A percentile compares a stretch with the other conserved stretches of the same genome.
phyloP scores from a whole-genome alignment of 2,329 filamentous ascomycete genomes.

The Pseudonectria buxi region DNA sequence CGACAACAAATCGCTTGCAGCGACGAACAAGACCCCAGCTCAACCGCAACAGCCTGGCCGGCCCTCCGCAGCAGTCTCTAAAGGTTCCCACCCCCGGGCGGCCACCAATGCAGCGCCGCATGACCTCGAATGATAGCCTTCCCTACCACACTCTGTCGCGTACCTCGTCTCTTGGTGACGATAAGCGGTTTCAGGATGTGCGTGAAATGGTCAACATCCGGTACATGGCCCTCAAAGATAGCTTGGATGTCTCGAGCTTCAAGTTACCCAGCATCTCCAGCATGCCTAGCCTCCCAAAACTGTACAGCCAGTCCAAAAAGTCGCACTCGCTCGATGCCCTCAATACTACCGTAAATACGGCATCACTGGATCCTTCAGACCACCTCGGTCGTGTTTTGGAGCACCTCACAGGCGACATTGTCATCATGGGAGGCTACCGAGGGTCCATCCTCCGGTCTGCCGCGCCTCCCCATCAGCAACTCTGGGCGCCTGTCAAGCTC shows the following conservation, averaged over 20 bases:
- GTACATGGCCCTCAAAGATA: constrained; percentile 85
- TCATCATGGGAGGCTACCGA: constrained; percentile 83
- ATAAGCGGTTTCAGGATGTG: constrained; percentile 71
- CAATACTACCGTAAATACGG: constrained; percentile 19
- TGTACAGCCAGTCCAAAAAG: constrained; percentile 30
- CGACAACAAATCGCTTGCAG: constrained; percentile 1
- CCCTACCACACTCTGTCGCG: constrained; percentile 69
- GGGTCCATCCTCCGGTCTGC: constrained; percentile 85
- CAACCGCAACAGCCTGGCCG: not conserved
- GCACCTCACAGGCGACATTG: constrained; percentile 72
- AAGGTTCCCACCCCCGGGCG: no score
- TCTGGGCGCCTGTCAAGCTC: constrained; percentile 93
- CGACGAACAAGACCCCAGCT: not conserved
- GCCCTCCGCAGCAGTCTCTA: constrained; percentile 1
- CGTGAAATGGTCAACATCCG: constrained; percentile 82
- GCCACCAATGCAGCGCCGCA: constrained; percentile 24
- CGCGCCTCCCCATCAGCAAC: constrained; percentile 72
- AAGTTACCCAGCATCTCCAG: constrained; percentile 42
- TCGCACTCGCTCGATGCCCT: constrained; percentile 27
- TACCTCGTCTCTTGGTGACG: constrained; percentile 78
- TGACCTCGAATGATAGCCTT: constrained; percentile 62
- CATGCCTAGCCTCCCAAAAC: constrained; percentile 46
- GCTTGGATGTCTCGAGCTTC: constrained; percentile 71
- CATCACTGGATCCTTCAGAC: constrained; percentile 22
- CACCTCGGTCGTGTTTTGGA: constrained; percentile 53